Percentiles rank a stretch among this genome's conserved stretches.
These are phyloP conservation scores for Paulownia fortunei DNA, from an alignment of 257 asterid species.

Conservation along the genomic window DNA sequence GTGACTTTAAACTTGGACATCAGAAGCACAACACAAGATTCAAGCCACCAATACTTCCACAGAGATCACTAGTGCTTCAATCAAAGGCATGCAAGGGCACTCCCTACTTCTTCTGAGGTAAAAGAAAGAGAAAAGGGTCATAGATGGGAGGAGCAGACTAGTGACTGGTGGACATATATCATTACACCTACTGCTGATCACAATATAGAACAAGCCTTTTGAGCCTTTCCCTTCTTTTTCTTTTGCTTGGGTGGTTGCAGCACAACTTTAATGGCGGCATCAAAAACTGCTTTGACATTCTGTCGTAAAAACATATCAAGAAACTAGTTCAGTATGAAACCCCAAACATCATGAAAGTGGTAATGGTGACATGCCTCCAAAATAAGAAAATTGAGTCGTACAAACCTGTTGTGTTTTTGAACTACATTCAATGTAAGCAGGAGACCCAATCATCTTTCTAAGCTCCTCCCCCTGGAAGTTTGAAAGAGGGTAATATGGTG, in stretches of 20 bases:
- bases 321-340: slow-evolving; percentile 15
- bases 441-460: slow-evolving; percentile 61
- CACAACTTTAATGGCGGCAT: slow-evolving; percentile 68
- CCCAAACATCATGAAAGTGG: not conserved
- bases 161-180: slow-evolving; percentile 31
- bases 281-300: slow-evolving; percentile 64
- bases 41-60: slow-evolving; percentile 49
- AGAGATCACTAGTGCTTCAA: slow-evolving; percentile 43
- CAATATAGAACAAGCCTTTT: slow-evolving; percentile 75
- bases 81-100: slow-evolving; percentile 44
- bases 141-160: slow-evolving; percentile 28
- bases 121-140: slow-evolving; percentile 46
- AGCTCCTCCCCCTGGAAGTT: slow-evolving; percentile 74
- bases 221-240: slow-evolving; percentile 66
- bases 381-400: not conserved
- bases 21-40: slow-evolving; percentile 37
- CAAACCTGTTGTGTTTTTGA: slow-evolving; percentile 75
- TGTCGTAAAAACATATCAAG: slow-evolving; percentile 23
- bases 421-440: slow-evolving; percentile 78
- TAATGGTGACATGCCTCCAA: not conserved
- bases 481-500: slow-evolving; percentile 19
- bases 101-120: slow-evolving; percentile 54
- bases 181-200: slow-evolving; percentile 53
- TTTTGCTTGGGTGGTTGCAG: slow-evolving; percentile 68
- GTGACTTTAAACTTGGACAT: slow-evolving; percentile 44